Percentiles rank a stretch among this genome's conserved stretches.
These are phyloP conservation scores for Yamadazyma kanchanaburiensis DNA, from an alignment of 1,139 yeast genomes.

Conservation along the genomic window DNA sequence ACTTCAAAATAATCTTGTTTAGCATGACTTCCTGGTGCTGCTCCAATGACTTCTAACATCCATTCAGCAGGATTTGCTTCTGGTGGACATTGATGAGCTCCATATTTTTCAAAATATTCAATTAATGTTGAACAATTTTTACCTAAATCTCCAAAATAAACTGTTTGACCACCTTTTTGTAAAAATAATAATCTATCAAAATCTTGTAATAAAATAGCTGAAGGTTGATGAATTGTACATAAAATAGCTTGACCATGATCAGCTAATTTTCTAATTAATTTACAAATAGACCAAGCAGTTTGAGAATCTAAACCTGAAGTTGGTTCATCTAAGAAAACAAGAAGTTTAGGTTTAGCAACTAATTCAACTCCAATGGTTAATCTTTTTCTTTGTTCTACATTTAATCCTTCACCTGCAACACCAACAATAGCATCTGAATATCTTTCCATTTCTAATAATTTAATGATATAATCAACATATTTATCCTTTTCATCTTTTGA, in stretches of 20 bases:
- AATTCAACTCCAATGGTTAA: conserved; percentile 82
- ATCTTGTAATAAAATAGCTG: conserved; percentile 70
- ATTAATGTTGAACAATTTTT: conserved; percentile 59
- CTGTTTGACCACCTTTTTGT: conserved; percentile 75
- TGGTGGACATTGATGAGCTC: conserved; percentile 64
- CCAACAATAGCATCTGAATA: conserved; percentile 85
- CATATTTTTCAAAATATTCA: conserved; percentile 64
- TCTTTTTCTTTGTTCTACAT: conserved; percentile 84
- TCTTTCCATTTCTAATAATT: conserved; percentile 64
- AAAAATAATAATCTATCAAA: conserved; percentile 74
- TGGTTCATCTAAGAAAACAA: conserved; percentile 86
- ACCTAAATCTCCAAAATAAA: conserved; percentile 80
- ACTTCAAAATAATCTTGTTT: conserved; percentile 62
- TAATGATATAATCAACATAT: conserved; percentile 69
- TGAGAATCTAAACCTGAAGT: conserved; percentile 92
- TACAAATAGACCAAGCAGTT: conserved; percentile 86
- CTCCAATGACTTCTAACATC: conserved; percentile 79
- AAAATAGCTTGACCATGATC: conserved; percentile 79
- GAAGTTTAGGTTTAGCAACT: conserved; percentile 80
- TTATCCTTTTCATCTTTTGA: conserved; percentile 58
- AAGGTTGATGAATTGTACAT: conserved; percentile 86
- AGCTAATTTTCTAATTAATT: conserved; percentile 73
- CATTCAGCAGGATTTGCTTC: conserved; percentile 80
- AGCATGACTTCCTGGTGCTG: conserved; percentile 74
- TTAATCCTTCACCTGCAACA: conserved; percentile 72